phyloP scores from a whole-genome alignment of 179 eudicot genomes.

The Nepenthes alata region DNA sequence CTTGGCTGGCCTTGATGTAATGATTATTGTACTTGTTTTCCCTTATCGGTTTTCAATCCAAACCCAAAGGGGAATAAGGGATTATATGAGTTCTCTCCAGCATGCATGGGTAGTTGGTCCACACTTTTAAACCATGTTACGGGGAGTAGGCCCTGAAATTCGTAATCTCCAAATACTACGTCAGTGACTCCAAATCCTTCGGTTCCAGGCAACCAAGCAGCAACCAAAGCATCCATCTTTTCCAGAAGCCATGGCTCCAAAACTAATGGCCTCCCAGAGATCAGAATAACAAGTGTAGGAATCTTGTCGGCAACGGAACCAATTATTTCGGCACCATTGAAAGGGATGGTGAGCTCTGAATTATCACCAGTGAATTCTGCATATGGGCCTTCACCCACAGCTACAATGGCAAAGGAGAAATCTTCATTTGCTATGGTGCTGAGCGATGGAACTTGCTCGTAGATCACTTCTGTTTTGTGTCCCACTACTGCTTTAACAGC shows the following conservation, averaged over 20 bases:
- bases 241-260: conserved; percentile 48
- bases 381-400: conserved; percentile 66
- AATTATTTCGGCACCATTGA: conserved; percentile 37
- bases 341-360: conserved; percentile 44
- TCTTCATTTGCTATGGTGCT: conserved; percentile 36
- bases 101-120: conserved; percentile 50
- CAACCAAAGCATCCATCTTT: conserved; percentile 53
- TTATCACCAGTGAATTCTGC: conserved; percentile 64
- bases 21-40: conserved; percentile 13
- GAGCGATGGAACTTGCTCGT: conserved; percentile 42
- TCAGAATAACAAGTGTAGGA: conserved; percentile 53
- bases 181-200: conserved; percentile 71
- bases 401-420: conserved; percentile 55
- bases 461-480: conserved; percentile 38
- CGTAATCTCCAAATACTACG: conserved; percentile 60
- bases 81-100: conserved; percentile 30
- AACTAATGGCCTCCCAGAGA: conserved; percentile 71
- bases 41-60: conserved; percentile 39
- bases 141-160: conserved; percentile 56
- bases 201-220: conserved; percentile 79
- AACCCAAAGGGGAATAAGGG: conserved; percentile 66
- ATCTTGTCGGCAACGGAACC: conserved; percentile 41
- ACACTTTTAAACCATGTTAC: conserved; percentile 65
- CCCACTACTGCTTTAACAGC: conserved; percentile 46
- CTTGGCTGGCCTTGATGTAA: neutral